These are phyloP conservation scores for Candida xiaguanensis DNA, from an alignment of 805 yeast species.

Conservation along the genomic window DNA sequence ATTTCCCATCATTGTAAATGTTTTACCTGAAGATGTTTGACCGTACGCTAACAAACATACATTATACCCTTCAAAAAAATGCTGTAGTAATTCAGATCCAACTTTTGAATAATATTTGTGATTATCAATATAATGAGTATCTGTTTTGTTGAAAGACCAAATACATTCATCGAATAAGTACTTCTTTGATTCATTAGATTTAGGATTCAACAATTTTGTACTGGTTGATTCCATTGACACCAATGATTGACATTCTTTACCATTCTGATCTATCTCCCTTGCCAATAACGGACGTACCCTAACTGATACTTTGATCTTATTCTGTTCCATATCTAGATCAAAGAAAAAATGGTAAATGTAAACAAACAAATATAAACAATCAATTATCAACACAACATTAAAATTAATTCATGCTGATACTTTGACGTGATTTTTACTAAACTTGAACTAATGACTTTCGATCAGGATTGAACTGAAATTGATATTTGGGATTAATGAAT, in stretches of 20 bases:
- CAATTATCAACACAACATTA: too few species aligned
- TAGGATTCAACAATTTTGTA: conserved; percentile 19
- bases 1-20: conserved; percentile 41
- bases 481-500: too few species aligned
- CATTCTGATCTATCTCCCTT: conserved; percentile 20
- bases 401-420: too few species aligned
- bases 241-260: conserved; percentile 16
- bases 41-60: conserved; percentile 43
- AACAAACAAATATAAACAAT: neutral
- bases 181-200: conserved; percentile 13
- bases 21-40: conserved; percentile 42
- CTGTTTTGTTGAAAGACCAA: conserved; percentile 13
- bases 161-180: conserved; percentile 18
- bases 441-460: too few species aligned
- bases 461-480: too few species aligned
- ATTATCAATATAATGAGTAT: conserved; percentile 44
- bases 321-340: conserved; percentile 9
- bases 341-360: neutral
- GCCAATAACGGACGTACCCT: conserved; percentile 47
- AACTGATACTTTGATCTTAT: conserved; percentile 46
- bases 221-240: conserved; percentile 26
- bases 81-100: conserved; percentile 59
- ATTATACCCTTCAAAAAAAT: conserved; percentile 37
- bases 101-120: conserved; percentile 45
- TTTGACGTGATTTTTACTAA: too few species aligned